Conservation (phyloP, 768 basidiomycete genomes). For the Hygrophorus russula region DNA sequence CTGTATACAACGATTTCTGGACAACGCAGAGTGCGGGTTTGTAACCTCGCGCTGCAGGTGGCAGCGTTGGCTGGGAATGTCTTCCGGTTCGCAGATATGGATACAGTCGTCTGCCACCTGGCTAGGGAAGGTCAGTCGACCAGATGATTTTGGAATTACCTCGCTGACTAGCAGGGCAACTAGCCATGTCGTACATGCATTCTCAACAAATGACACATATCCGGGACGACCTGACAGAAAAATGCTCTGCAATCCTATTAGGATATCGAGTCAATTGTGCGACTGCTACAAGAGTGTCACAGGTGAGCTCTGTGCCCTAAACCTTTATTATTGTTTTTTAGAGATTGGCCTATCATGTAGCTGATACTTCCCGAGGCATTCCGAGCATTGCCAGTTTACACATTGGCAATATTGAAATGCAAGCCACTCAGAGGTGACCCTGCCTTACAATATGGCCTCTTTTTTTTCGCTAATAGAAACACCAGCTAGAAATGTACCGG, state of each 20-base stretch:
- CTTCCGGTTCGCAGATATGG: conserved; percentile 86
- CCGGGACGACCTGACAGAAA: conserved; percentile 75
- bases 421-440: conserved; percentile 84
- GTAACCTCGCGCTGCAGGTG: conserved; percentile 79
- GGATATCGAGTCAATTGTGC: conserved; percentile 89
- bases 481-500: conserved; percentile 73
- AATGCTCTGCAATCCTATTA: conserved; percentile 68
- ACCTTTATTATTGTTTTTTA: neutral
- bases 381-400: conserved; percentile 74
- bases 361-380: conserved; percentile 92
- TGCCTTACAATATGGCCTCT: neutral
- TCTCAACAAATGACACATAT: conserved; percentile 59
- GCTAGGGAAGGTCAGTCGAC: conserved; percentile 60
- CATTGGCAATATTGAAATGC: conserved; percentile 72
- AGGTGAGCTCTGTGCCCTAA: conserved; percentile 38
- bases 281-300: conserved; percentile 59
- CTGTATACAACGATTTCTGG: conserved; percentile 76
- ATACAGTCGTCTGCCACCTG: conserved; percentile 63
- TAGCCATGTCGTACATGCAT: conserved; percentile 64
- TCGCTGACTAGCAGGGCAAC: neutral
- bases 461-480: neutral
- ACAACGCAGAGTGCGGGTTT: conserved; percentile 70
- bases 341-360: conserved; percentile 31
- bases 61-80: conserved; percentile 82
- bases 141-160: conserved; percentile 2